phyloP scores from a whole-genome alignment of 73 alveolate genomes.

The Symbiodinium pilosum region DNA sequence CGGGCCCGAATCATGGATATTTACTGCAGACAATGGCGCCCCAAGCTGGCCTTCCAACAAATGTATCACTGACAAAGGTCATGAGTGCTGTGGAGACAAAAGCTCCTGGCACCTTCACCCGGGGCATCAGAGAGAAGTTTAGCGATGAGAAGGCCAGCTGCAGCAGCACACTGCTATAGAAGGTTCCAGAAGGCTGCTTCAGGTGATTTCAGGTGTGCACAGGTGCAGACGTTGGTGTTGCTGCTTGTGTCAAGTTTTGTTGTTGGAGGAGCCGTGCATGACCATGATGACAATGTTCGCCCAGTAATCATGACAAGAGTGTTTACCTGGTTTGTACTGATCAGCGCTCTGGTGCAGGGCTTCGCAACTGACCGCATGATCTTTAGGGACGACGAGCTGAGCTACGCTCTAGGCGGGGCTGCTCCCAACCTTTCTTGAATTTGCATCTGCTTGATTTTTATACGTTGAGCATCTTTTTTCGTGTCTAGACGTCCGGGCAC shows the following conservation, averaged over 20 bases:
- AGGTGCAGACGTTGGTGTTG: not conserved
- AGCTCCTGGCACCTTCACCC: slow-evolving; percentile 88
- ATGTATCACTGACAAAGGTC: slow-evolving; percentile 26
- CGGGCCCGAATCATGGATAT: no score
- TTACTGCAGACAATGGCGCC: no score
- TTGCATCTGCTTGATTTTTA: not conserved
- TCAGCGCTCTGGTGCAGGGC: slow-evolving; percentile 29
- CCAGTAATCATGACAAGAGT: not conserved
- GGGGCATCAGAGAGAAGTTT: slow-evolving; percentile 73
- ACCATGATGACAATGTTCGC: no score
- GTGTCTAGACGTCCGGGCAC: not conserved
- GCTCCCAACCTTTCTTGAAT: not conserved
- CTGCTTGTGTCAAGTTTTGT: no score
- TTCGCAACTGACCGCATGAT: slow-evolving; percentile 91
- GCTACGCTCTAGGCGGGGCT: slow-evolving; percentile 65
- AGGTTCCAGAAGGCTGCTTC: no score
- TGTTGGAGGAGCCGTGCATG: no score
- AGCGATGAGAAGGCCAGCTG: slow-evolving; percentile 64
- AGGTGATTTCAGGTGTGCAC: not conserved
- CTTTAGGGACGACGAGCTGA: slow-evolving; percentile 92
- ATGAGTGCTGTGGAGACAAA: slow-evolving; percentile 93
- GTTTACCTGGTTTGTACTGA: no score
- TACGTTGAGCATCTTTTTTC: not conserved
- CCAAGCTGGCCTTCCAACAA: no score
- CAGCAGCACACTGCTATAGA: not conserved